Conservation (phyloP, 2,329 filamentous ascomycete genomes). For the Clarireedia paspali region DNA sequence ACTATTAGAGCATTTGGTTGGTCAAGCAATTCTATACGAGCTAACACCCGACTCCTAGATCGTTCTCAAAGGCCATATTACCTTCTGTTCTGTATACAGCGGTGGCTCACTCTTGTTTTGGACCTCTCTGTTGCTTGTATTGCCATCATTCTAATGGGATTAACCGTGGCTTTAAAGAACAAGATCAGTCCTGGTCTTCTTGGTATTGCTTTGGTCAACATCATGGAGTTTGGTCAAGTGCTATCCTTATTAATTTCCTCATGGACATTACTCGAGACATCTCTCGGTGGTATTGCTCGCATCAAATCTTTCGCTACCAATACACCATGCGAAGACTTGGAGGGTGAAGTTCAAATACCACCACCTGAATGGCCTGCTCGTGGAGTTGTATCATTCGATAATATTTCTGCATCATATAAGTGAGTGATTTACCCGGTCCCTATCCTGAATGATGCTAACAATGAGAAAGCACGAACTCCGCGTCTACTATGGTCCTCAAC, state of each 20-base stretch:
- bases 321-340: constrained; percentile 4
- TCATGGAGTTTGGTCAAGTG: constrained; percentile 16
- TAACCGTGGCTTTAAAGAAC: constrained; percentile 24
- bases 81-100: constrained; percentile 46
- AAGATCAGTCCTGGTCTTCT: constrained; percentile 16
- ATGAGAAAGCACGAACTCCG: background rate
- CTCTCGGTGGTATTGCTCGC: constrained; percentile 15
- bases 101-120: constrained; percentile 43
- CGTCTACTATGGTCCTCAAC: constrained; percentile 21
- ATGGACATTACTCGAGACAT: constrained; percentile 18
- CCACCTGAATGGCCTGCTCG: constrained; percentile 8
- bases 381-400: constrained; percentile 12
- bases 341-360: background rate
- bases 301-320: constrained; percentile 5
- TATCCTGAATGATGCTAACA: background rate
- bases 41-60: constrained; percentile 41
- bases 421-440: constrained; percentile 5
- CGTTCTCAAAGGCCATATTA: constrained; percentile 49
- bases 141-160: constrained; percentile 25
- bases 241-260: constrained; percentile 9
- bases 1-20: constrained; percentile 40
- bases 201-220: constrained; percentile 22
- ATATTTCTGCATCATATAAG: constrained; percentile 23
- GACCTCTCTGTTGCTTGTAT: constrained; percentile 16
- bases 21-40: constrained; percentile 16